Base-by-base conservation (phyloP, 176 grass and related monocot genomes). In the Eremochloa ophiuroides region DNA sequence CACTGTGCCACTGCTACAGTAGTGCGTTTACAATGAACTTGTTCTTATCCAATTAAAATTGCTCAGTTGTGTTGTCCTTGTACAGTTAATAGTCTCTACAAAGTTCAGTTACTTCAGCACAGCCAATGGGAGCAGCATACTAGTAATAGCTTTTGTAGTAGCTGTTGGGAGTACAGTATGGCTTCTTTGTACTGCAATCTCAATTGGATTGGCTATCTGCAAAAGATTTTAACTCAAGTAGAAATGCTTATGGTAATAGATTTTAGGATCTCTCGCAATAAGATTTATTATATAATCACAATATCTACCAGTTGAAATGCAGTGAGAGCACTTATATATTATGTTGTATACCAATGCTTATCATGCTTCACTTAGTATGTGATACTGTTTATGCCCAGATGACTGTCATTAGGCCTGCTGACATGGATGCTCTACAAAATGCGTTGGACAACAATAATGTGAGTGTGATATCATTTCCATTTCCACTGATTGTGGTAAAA, bases 361-460 rank as follows among this genome's bases (percentile, higher is more conserved):
- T 16, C 27, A 15, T 67, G 27, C 58, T 33, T 80, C 83, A 65
- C 79, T 88, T 26, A 79, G 56, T 88, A 56, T 47, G 33, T 34
- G 46, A 37, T 66, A 66, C 73, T 76, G 56, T 66, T 87, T 62
- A 66, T 85, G 30, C 68, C 18, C 79, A 99, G 96, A 94, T 91
- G 78, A 99, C 96, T 78, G 87, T 95, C 65, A 95, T 99, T 90
- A 86, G 81, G 82, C 96, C 96, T 87, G 93, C 90, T 85, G 96
- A 99, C 72, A 88, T 99, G 87, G 86, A 80, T 72, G 89, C 91
- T 78, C 79, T 99, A 8, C 81, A 93, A 87, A 80, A 82, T 58
- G 93, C 96, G 41, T 74, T 99, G 71, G 87, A 99, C 44, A 88
- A 91, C 74, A 93, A 95, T 82, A 91, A 95, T 88, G 96, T 95